Base-by-base conservation (phyloP, 73 alveolate species). In the Paramecium sexaurelia region DNA sequence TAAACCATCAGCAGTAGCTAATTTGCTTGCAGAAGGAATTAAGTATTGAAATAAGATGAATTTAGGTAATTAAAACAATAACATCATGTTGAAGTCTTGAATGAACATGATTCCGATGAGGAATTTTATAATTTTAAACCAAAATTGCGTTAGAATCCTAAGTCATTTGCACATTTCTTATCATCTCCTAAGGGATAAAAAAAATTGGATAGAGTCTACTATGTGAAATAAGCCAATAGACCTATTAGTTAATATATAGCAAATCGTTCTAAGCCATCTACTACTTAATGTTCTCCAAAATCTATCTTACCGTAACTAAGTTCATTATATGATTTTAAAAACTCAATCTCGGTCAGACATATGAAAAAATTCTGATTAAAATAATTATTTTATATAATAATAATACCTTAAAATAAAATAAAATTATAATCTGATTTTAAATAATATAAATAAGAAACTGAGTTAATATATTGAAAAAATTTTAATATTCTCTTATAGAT, bases 191-290 rank as follows among this genome's bases (percentile, higher is more conserved):
- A 61, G 47, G 83, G 11, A 29, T 22, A 7, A 61, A 61, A 26
- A 61, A 61, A 61, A 8, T 29, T 61, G 24, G 39, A 61, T 26
- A 22, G 45, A 32, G 45, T 24, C 43, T 61, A 61, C 24, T 61
- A 61, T 32, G 26, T 24, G 10, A 26, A 61, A 29, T 29, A 61
- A 61, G 83, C 47, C 13, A 61, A 61, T 61, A 26, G 83, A 61
- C 83, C 83, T 11, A 61, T 61, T 32, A 61, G 83, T 61, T 61
- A 61, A 61, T 61, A 61, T 61, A 61, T 61, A 22, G 83, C 83
- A 29, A 61, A 61, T 1, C 39, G 45, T 29, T 2, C 83, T 26
- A 61, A 61, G 26, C 45, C 43, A 26, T 22, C 11, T 2, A 26
- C 83, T 1, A 32, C 83, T 22, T 8, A 61, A 0, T 61, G 83